Evolutionary conservation across 2,329 filamentous ascomycete genomes (phyloP), one percentile per base, ranked within the genome.

Genomic region (Colletotrichum chlorophyti): DNA sequence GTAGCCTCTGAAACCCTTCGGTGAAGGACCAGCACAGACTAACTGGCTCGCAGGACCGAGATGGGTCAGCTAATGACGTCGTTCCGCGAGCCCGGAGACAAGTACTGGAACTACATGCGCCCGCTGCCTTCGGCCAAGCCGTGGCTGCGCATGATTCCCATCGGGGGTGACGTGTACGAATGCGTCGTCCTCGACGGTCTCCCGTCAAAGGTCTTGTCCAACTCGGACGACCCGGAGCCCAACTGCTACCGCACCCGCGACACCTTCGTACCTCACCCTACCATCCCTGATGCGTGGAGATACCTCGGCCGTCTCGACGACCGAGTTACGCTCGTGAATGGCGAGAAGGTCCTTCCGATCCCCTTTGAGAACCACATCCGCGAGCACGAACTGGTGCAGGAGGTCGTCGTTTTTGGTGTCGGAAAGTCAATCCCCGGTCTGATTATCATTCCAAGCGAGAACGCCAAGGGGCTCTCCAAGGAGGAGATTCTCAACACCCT

Each of bases 41-140:
- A 4, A 50, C 14, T 19, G 34, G 12, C 6, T n/a, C 8, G 2
- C 19, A 82, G 79, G 1, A 86, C 83, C 0, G 84, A 87, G 66
- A 82, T 77, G 5, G 82, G 83, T 5, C 77, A 82, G 61, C 65
- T 86, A 26, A 84, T 84, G 79, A 85, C 80, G 3, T 84, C 82
- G 0, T 76, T 79, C 58, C 71, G 83, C 15, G 76, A 79, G 0
- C 66, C 69, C 1, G 77, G 72, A 1, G 83, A 86, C 63, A 76
- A 76, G 23, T 77, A 74, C 10, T 87, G 84, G 84, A 80, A 83
- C 60, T 87, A 84, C 59, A 65, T 84, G 14, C 73, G 79, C 2
- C 72, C 76, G 0, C 66, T 76, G 2, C 69, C 74, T 0, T 65
- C 68, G 12, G 70, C 79, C 4, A 69, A 71, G 27, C 71, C 74